Evolutionary conservation across 805 yeast species (phyloP).

Genomic region (Brettanomyces custersianus): DNA sequence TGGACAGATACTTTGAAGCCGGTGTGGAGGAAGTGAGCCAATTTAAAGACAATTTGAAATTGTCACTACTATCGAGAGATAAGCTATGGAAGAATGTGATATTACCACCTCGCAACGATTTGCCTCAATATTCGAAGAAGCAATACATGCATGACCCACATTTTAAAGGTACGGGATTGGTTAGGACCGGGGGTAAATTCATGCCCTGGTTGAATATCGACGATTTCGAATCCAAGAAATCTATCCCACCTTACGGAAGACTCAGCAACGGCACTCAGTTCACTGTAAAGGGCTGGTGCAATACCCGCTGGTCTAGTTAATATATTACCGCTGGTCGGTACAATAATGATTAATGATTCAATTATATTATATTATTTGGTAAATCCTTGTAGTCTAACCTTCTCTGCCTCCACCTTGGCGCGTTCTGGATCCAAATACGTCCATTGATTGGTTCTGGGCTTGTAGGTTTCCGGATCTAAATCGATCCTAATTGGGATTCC

Average conservation of each 20-base stretch:
- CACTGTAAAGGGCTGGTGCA: constrained; percentile 43
- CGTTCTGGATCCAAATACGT: constrained; percentile 74
- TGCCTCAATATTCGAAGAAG: constrained; percentile 2
- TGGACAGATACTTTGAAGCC: constrained; percentile 11
- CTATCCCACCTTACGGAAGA: constrained; percentile 21
- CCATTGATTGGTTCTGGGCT: constrained; percentile 28
- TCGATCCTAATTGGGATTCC: constrained; percentile 73
- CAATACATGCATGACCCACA: constrained; percentile 6
- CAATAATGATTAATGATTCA: background rate
- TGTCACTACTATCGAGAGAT: constrained; percentile 37
- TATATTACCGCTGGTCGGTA: background rate
- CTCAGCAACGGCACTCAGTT: constrained; percentile 28
- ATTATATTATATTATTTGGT: background rate
- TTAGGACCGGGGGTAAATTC: constrained; percentile 18
- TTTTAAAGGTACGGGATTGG: constrained; percentile 8
- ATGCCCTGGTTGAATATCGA: constrained; percentile 22
- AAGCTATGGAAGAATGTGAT: constrained; percentile 47
- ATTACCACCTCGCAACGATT: constrained; percentile 41
- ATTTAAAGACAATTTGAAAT: constrained; percentile 16
- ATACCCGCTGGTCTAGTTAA: constrained; percentile 30
- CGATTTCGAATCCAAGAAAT: constrained; percentile 12
- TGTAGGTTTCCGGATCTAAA: constrained; percentile 28
- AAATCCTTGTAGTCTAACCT: constrained; percentile 67
- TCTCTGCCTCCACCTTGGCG: constrained; percentile 71
- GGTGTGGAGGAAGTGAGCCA: constrained; percentile 5